These are phyloP conservation scores for Talaromyces amestolkiae DNA, from an alignment of 2,329 filamentous ascomycete species.

Conservation along the genomic window DNA sequence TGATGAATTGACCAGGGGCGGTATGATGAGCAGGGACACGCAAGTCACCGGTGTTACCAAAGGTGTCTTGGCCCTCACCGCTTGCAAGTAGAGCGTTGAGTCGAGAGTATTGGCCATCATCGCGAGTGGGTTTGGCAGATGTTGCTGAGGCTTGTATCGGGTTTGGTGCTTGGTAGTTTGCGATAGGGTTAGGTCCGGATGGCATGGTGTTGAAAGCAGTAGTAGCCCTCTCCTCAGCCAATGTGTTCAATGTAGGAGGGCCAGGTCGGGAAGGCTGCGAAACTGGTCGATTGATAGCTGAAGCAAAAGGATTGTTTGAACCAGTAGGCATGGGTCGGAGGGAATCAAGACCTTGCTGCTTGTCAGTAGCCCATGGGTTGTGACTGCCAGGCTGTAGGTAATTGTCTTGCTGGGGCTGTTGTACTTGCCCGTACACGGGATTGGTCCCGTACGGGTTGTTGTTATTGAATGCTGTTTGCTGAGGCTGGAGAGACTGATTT, in stretches of 20 bases:
- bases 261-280: constrained; percentile 52
- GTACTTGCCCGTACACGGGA: constrained; percentile 51
- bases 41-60: constrained; percentile 92
- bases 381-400: constrained; percentile 76
- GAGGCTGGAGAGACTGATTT: constrained; percentile 55
- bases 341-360: constrained; percentile 55
- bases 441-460: constrained; percentile 55
- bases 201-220: constrained; percentile 56
- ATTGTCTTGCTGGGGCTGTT: constrained; percentile 52
- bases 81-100: constrained; percentile 82
- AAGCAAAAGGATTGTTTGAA: constrained; percentile 95
- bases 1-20: constrained; percentile 92
- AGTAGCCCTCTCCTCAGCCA: constrained; percentile 82
- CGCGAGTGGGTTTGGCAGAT: constrained; percentile 34
- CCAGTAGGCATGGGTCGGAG: constrained; percentile 84
- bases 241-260: constrained; percentile 68
- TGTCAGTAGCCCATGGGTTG: constrained; percentile 81
- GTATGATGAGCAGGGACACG: constrained; percentile 97
- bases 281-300: constrained; percentile 61
- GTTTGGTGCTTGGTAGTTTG: constrained; percentile 31
- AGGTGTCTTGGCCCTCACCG: constrained; percentile 94
- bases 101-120: constrained; percentile 63
- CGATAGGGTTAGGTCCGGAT: constrained; percentile 38
- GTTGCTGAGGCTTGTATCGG: constrained; percentile 26
- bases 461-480: constrained; percentile 58